Percentiles rank a stretch among this genome's conserved stretches.
These are phyloP conservation scores for Kodamaea sagamina DNA, from an alignment of 805 yeast genomes.

Conservation along the genomic window DNA sequence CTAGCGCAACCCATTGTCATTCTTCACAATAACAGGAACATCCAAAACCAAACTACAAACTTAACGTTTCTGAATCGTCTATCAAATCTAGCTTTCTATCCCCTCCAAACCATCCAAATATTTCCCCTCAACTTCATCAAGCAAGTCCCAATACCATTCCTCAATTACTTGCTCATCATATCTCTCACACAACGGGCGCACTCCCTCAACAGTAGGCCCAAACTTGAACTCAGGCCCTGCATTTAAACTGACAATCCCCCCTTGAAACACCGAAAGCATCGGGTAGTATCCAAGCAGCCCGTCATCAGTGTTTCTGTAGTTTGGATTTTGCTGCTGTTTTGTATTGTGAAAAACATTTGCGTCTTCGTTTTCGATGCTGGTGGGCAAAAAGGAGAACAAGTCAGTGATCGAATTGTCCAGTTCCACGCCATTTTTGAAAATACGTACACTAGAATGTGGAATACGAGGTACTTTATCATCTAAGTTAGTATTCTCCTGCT, in stretches of 20 bases:
- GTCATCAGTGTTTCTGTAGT: constrained; percentile 60
- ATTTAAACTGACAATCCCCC: constrained; percentile 73
- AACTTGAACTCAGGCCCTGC: constrained; percentile 64
- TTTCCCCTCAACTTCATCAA: constrained; percentile 79
- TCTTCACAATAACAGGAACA: too few species aligned
- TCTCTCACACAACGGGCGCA: constrained; percentile 57
- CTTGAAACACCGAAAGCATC: constrained; percentile 76
- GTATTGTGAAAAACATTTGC: constrained; percentile 27
- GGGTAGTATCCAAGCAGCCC: constrained; percentile 91
- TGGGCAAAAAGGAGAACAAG: constrained; percentile 77
- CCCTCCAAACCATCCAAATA: constrained; percentile 44
- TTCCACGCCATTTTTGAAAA: constrained; percentile 75
- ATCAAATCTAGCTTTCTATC: background rate
- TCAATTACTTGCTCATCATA: constrained; percentile 74
- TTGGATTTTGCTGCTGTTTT: constrained; percentile 40
- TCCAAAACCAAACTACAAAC: background rate
- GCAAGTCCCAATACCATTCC: constrained; percentile 77
- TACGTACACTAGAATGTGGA: constrained; percentile 58
- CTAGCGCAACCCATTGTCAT: too few species aligned
- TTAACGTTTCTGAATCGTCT: background rate
- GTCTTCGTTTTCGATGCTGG: constrained; percentile 57
- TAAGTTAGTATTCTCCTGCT: constrained; percentile 16
- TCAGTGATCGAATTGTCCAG: constrained; percentile 68
- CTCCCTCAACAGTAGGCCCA: constrained; percentile 22
- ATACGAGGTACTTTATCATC: constrained; percentile 40